These are phyloP conservation scores for Fraxinus floribunda DNA, from an alignment of 305 asterid genomes.

Conservation along the genomic window DNA sequence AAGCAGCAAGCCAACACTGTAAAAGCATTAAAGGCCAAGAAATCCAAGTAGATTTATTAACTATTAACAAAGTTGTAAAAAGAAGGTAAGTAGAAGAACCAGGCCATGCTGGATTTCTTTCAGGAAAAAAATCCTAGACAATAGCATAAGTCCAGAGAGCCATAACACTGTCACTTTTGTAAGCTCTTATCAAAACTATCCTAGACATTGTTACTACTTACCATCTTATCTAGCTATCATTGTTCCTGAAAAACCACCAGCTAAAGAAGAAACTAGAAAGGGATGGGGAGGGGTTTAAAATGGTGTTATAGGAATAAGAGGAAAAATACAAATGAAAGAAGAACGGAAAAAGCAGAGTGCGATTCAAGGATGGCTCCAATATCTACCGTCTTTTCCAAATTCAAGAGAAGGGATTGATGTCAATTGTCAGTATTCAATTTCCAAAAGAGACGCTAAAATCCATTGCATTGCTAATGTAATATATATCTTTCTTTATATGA, in stretches of 20 bases:
- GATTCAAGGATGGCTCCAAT: background rate
- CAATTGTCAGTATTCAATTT: background rate
- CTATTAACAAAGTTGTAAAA: background rate
- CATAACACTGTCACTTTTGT: background rate
- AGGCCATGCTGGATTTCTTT: background rate
- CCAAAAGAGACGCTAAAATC: constrained; percentile 1
- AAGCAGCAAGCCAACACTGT: background rate
- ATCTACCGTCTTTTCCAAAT: background rate
- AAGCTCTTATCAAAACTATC: background rate
- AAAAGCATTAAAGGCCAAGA: background rate
- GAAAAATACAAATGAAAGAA: background rate
- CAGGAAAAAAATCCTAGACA: background rate
- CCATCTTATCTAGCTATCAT: background rate
- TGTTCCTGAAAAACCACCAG: background rate
- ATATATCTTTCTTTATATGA: constrained; percentile 36
- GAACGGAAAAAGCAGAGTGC: no score
- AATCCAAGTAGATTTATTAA: background rate
- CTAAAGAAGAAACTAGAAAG: background rate
- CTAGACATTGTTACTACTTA: background rate
- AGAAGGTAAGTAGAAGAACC: background rate
- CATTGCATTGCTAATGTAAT: constrained; percentile 23
- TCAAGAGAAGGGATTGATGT: background rate
- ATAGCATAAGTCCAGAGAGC: background rate
- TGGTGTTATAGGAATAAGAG: background rate
- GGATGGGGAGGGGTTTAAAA: background rate